Conservation (phyloP, 78 protist genomes). For the Guillardia theta region DNA sequence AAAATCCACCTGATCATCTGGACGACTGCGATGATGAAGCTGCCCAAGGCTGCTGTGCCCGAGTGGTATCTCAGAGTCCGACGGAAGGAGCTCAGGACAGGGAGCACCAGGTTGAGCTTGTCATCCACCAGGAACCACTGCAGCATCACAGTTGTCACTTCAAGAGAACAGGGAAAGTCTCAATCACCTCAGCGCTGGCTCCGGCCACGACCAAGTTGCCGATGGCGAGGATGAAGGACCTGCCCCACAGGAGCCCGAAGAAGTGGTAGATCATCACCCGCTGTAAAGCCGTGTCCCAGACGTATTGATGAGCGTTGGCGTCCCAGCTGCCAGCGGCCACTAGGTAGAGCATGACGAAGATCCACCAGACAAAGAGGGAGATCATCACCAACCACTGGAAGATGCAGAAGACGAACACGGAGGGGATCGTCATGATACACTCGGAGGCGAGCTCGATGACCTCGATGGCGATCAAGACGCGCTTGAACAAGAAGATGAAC, state of each 20-base stretch:
- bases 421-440: background rate
- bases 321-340: background rate
- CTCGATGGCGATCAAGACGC: background rate
- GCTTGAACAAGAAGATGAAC: background rate
- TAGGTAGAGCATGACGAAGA: background rate
- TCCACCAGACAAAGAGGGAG: background rate
- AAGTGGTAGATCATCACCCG: background rate
- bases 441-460: background rate
- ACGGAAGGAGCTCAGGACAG: no score
- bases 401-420: background rate
- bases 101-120: no score
- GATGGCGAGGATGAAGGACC: conserved; percentile 71
- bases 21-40: conserved; percentile 57
- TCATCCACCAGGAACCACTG: conserved; percentile 25
- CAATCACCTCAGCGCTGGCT: conserved; percentile 52
- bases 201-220: conserved; percentile 72
- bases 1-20: background rate
- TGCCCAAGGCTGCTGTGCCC: conserved; percentile 83
- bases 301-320: background rate
- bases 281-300: background rate
- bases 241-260: conserved; percentile 73
- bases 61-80: conserved; percentile 73
- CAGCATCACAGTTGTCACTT: background rate
- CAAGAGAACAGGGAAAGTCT: conserved; percentile 66
- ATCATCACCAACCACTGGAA: background rate